Conservation (phyloP, 257 asterid species). For the Prunella vulgaris region DNA sequence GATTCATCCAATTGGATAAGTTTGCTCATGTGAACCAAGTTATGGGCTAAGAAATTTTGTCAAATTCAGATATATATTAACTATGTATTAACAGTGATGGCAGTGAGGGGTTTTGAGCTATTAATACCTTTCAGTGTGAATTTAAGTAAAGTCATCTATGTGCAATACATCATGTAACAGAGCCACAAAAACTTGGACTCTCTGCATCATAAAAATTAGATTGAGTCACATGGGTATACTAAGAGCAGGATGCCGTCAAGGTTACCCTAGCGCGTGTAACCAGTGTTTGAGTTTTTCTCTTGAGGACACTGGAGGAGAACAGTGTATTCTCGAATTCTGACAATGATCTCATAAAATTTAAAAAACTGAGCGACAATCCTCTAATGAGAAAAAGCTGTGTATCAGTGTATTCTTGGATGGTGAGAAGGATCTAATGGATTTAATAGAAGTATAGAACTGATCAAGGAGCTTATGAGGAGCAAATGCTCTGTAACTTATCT, state of each 20-base stretch:
- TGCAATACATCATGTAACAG: background rate
- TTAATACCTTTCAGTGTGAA: background rate
- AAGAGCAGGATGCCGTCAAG: background rate
- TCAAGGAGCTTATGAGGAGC: background rate
- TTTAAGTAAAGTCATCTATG: background rate
- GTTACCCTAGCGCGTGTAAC: background rate
- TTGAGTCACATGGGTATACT: background rate
- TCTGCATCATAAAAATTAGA: background rate
- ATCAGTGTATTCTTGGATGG: slow-evolving; percentile 1
- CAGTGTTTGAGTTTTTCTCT: background rate
- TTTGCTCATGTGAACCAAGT: background rate
- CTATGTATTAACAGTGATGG: background rate
- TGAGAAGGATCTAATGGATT: background rate
- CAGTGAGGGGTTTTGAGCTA: background rate
- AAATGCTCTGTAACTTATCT: background rate
- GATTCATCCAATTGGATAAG: background rate
- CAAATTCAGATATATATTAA: background rate
- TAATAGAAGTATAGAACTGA: background rate
- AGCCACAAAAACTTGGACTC: background rate
- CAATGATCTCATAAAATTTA: background rate
- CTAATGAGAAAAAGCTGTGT: background rate
- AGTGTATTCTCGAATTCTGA: background rate
- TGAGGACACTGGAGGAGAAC: background rate
- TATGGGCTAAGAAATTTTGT: background rate
- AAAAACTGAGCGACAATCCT: background rate